Evolutionary conservation across 2,329 filamentous ascomycete genomes (phyloP).

Genomic region (Cordyceps fumosorosea): DNA sequence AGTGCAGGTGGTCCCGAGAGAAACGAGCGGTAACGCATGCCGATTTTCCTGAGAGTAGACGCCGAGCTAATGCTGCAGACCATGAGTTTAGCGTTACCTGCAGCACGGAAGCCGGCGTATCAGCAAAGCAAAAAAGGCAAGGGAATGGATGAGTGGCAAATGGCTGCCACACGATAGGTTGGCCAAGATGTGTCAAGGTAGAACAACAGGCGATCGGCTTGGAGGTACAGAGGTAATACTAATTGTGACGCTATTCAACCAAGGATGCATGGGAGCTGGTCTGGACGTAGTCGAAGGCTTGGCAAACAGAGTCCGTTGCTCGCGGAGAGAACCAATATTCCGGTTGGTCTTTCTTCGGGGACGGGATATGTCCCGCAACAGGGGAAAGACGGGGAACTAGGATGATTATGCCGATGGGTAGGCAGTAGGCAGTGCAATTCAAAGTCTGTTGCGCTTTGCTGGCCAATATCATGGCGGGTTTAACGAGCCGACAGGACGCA

Average conservation of each 20-base stretch:
- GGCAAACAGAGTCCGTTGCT: not conserved
- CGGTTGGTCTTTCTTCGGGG: not conserved
- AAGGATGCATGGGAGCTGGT: not conserved
- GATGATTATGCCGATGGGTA: not conserved
- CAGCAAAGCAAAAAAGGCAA: not conserved
- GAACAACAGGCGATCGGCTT: not conserved
- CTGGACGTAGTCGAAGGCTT: not conserved
- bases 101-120: not conserved
- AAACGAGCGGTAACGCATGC: not conserved
- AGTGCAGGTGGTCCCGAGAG: not conserved
- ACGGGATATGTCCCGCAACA: not conserved
- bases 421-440: not conserved
- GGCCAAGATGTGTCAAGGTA: not conserved
- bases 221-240: not conserved
- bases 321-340: not conserved
- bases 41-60: not conserved
- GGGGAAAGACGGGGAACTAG: not conserved
- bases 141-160: not conserved
- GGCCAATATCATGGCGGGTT: not conserved
- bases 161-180: not conserved
- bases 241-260: not conserved
- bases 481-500: not conserved
- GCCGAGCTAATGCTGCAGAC: slow-evolving; percentile 5
- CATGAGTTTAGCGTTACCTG: not conserved
- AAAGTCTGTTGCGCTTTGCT: not conserved